Evolutionary conservation across 2,329 filamentous ascomycete genomes (phyloP).

Genomic region (Diplodia intermedia): DNA sequence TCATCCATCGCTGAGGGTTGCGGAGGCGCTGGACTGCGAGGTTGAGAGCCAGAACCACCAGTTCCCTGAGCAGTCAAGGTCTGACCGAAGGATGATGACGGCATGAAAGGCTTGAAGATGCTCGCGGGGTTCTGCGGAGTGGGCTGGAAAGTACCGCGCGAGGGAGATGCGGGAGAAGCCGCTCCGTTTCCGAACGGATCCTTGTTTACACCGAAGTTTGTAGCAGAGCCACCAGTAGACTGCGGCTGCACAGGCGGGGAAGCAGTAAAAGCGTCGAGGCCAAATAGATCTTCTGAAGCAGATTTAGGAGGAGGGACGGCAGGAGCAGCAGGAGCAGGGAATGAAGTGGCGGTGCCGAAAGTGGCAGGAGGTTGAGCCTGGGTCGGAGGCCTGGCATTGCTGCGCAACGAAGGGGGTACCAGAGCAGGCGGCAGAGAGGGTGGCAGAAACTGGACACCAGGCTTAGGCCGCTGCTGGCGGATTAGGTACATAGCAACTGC

Average conservation of each 20-base stretch:
- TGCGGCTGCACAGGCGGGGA: conserved; percentile 62
- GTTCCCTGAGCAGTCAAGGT: conserved; percentile 78
- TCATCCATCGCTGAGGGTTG: conserved; percentile 72
- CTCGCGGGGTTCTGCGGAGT: conserved; percentile 51
- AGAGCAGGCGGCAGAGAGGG: conserved; percentile 79
- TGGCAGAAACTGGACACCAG: conserved; percentile 72
- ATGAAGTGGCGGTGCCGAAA: conserved; percentile 57
- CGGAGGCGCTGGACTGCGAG: conserved; percentile 44
- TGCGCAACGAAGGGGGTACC: conserved; percentile 84
- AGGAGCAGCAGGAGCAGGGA: conserved; percentile 51
- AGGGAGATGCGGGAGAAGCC: conserved; percentile 61
- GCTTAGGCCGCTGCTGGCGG: conserved; percentile 77
- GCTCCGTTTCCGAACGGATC: conserved; percentile 68
- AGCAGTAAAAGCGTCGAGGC: conserved; percentile 76
- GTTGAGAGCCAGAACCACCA: conserved; percentile 61
- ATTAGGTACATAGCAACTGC: conserved; percentile 98
- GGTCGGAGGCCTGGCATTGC: conserved; percentile 59
- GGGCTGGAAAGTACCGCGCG: conserved; percentile 54
- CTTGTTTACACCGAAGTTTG: conserved; percentile 51
- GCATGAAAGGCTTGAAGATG: conserved; percentile 88
- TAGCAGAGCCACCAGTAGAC: conserved; percentile 74
- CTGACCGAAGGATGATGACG: conserved; percentile 90
- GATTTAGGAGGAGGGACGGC: conserved; percentile 67
- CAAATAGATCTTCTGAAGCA: conserved; percentile 92
- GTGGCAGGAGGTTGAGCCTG: conserved; percentile 42